These are phyloP conservation scores for Cyberlindnera mrakii DNA, from an alignment of 805 yeast genomes.

Conservation along the genomic window DNA sequence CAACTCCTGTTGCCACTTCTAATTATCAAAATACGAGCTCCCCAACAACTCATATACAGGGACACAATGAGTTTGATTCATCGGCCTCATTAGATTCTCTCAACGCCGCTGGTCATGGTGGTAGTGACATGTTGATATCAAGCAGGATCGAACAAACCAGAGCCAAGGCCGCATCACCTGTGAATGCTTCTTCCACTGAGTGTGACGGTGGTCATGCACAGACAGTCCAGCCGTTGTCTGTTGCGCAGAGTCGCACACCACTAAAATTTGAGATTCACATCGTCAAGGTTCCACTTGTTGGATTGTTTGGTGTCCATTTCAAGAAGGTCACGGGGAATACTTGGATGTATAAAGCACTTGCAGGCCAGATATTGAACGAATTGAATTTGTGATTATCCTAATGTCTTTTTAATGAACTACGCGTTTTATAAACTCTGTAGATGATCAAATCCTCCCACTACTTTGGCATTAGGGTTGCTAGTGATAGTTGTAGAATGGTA, in stretches of 20 bases:
- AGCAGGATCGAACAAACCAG: constrained; percentile 48
- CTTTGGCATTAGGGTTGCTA: too few relatives aligned
- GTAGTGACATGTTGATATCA: constrained; percentile 49
- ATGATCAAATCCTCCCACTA: background rate
- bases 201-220: constrained; percentile 1
- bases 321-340: constrained; percentile 91
- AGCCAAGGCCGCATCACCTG: constrained; percentile 2
- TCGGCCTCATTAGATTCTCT: constrained; percentile 57
- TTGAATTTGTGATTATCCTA: constrained; percentile 16
- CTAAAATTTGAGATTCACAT: constrained; percentile 85
- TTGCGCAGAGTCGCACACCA: constrained; percentile 44
- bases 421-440: too few relatives aligned
- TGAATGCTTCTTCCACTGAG: background rate
- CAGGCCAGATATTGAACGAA: constrained; percentile 62
- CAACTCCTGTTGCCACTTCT: constrained; percentile 47
- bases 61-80: constrained; percentile 31
- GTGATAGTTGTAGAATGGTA: too few relatives aligned
- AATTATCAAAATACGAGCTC: constrained; percentile 24
- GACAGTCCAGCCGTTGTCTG: background rate
- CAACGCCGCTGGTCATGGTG: constrained; percentile 41
- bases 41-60: constrained; percentile 24
- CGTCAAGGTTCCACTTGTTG: constrained; percentile 86
- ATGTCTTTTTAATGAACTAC: too few relatives aligned
- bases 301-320: constrained; percentile 90
- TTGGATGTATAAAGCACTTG: constrained; percentile 90